Evolutionary conservation across 441 rosid genomes (phyloP).

Genomic region (Biscutella laevigata): DNA sequence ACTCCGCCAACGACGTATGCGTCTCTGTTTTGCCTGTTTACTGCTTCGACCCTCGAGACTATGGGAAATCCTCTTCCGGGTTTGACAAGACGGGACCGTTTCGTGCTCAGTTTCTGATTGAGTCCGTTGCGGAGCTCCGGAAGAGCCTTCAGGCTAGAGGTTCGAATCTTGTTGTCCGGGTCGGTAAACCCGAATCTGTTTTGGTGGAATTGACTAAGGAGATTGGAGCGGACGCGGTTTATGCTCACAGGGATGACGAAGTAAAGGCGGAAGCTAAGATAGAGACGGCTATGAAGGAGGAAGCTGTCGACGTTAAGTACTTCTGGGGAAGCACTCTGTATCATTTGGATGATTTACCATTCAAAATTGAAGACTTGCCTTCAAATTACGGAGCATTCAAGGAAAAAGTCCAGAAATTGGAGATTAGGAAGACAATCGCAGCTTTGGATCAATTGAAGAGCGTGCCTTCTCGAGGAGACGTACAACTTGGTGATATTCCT

Average conservation of each 20-base stretch:
- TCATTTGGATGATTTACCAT: slow-evolving; percentile 88
- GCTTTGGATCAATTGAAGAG: slow-evolving; percentile 79
- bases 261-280: slow-evolving; percentile 78
- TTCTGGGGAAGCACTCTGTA: slow-evolving; percentile 93
- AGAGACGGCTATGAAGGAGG: slow-evolving; percentile 76
- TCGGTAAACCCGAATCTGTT: slow-evolving; percentile 75
- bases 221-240: slow-evolving; percentile 81
- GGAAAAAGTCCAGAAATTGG: slow-evolving; percentile 59
- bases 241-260: slow-evolving; percentile 78
- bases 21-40: slow-evolving; percentile 78
- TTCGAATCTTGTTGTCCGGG: slow-evolving; percentile 76
- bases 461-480: slow-evolving; percentile 73
- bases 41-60: slow-evolving; percentile 89
- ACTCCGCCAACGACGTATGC: slow-evolving; percentile 69
- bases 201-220: slow-evolving; percentile 70
- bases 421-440: slow-evolving; percentile 72
- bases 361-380: slow-evolving; percentile 76
- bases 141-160: slow-evolving; percentile 77
- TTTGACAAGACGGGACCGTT: slow-evolving; percentile 84
- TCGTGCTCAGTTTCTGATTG: slow-evolving; percentile 70
- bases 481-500: slow-evolving; percentile 87
- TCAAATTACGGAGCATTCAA: slow-evolving; percentile 63
- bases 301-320: slow-evolving; percentile 74
- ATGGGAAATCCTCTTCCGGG: slow-evolving; percentile 82
- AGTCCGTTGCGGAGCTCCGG: slow-evolving; percentile 76